phyloP scores from a whole-genome alignment of 805 yeast genomes.

The Priceomyces melissophilus region DNA sequence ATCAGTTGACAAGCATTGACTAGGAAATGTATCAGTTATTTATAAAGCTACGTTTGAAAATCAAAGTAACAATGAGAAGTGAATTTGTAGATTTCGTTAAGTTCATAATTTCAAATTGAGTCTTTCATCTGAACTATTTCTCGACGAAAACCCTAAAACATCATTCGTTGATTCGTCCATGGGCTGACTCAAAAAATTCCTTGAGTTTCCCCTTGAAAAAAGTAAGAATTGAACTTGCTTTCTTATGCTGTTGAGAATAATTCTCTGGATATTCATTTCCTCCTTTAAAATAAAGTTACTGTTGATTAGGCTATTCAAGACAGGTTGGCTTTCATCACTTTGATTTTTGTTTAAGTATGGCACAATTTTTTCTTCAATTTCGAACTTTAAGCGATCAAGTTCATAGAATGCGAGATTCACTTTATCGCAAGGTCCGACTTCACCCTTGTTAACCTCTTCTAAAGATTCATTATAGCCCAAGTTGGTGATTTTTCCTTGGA shows the following conservation, averaged over 20 bases:
- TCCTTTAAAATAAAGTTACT: conserved; percentile 43
- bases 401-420: conserved; percentile 36
- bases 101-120: conserved; percentile 29
- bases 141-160: conserved; percentile 22
- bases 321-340: conserved; percentile 24
- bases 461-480: conserved; percentile 45
- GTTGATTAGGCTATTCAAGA: conserved; percentile 30
- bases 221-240: conserved; percentile 51
- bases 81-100: neutral
- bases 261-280: conserved; percentile 44
- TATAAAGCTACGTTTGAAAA: too few species aligned
- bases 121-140: conserved; percentile 32
- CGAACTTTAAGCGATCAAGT: conserved; percentile 41
- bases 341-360: conserved; percentile 29
- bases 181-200: conserved; percentile 8
- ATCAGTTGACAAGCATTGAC: too few species aligned
- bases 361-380: conserved; percentile 35
- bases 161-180: conserved; percentile 10
- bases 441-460: conserved; percentile 40
- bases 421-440: conserved; percentile 20
- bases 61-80: too few species aligned
- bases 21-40: too few species aligned
- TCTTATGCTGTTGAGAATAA: conserved; percentile 42
- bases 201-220: conserved; percentile 32
- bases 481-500: conserved; percentile 50